Evolutionary conservation across 352 stramenopile genomes (phyloP).

Genomic region (Phytopythium mirpurense): DNA sequence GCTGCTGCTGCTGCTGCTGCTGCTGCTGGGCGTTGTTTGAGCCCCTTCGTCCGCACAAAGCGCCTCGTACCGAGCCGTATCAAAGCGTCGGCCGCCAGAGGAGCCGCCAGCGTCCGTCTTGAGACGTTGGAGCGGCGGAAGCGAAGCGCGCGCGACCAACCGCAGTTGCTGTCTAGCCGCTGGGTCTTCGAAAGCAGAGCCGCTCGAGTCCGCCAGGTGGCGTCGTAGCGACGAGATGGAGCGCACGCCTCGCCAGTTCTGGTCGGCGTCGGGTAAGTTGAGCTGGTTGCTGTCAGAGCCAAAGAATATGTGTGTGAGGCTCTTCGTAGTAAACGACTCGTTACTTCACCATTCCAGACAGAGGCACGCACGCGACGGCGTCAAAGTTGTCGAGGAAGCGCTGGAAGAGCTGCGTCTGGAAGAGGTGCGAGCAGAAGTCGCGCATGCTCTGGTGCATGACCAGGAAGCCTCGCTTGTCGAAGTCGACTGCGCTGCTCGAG

Average conservation of each 20-base stretch:
- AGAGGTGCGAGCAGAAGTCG: constrained; percentile 61
- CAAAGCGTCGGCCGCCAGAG: not conserved
- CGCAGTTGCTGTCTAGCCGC: not conserved
- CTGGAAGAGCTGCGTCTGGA: constrained; percentile 74
- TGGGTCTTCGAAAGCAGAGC: not conserved
- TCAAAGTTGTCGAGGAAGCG: constrained; percentile 49
- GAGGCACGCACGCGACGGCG: constrained; percentile 10
- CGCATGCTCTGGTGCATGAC: constrained; percentile 46
- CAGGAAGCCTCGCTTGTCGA: constrained; percentile 57
- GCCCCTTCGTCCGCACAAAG: not conserved
- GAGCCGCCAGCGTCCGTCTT: too few relatives aligned
- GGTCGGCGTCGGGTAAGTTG: not conserved
- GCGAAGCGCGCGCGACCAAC: not conserved
- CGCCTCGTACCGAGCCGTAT: not conserved
- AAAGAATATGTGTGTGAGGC: not conserved
- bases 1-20: too few relatives aligned
- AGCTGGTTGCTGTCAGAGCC: not conserved
- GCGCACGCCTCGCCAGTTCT: constrained; percentile 4
- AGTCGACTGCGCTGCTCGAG: constrained; percentile 13
- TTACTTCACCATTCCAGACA: not conserved
- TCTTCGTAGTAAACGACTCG: too few relatives aligned
- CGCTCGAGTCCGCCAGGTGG: constrained; percentile 1
- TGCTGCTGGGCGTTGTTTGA: not conserved
- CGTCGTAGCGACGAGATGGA: constrained; percentile 4
- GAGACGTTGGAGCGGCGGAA: not conserved